Percentiles rank a stretch among this genome's conserved stretches.
phyloP scores from a whole-genome alignment of 371 early-diverging fungal genomes.

The Mortierella sp. region DNA sequence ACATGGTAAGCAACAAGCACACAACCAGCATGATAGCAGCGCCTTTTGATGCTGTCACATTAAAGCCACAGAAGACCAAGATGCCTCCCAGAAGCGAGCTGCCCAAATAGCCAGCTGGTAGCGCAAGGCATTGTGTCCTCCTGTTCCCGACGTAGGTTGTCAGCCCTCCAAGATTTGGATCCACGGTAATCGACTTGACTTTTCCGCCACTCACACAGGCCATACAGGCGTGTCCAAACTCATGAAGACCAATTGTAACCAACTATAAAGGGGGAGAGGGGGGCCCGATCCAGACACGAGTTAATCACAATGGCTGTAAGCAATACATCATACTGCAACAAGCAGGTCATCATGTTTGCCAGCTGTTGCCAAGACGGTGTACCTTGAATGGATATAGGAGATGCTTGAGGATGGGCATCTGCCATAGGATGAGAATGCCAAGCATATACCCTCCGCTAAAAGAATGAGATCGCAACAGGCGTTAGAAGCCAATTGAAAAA shows the following conservation, averaged over 20 bases:
- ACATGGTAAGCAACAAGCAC: conserved; percentile 78
- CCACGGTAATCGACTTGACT: conserved; percentile 90
- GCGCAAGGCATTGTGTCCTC: conserved; percentile 76
- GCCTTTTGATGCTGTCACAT: conserved; percentile 85
- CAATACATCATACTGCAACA: too few species aligned
- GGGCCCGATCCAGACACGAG: too few species aligned
- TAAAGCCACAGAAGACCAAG: conserved; percentile 92
- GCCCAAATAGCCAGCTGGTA: conserved; percentile 86
- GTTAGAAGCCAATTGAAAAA: not conserved
- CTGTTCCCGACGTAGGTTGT: conserved; percentile 72
- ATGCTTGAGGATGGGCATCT: conserved; percentile 82
- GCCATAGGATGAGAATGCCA: conserved; percentile 85
- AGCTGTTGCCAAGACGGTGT: conserved; percentile 4
- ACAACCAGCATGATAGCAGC: conserved; percentile 83
- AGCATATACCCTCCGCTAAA: conserved; percentile 69
- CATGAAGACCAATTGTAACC: conserved; percentile 85
- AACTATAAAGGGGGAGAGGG: conserved; percentile 54
- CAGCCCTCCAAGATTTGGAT: conserved; percentile 94
- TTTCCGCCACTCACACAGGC: conserved; percentile 89
- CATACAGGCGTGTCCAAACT: conserved; percentile 84
- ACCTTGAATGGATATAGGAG: conserved; percentile 93
- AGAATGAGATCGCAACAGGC: too few species aligned
- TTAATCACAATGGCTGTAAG: too few species aligned
- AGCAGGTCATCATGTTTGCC: too few species aligned
- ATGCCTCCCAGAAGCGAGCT: conserved; percentile 86